Percentiles rank a stretch among this genome's conserved stretches.
Conservation (phyloP, 345 rosid species). For the Pistacia atlantica region DNA sequence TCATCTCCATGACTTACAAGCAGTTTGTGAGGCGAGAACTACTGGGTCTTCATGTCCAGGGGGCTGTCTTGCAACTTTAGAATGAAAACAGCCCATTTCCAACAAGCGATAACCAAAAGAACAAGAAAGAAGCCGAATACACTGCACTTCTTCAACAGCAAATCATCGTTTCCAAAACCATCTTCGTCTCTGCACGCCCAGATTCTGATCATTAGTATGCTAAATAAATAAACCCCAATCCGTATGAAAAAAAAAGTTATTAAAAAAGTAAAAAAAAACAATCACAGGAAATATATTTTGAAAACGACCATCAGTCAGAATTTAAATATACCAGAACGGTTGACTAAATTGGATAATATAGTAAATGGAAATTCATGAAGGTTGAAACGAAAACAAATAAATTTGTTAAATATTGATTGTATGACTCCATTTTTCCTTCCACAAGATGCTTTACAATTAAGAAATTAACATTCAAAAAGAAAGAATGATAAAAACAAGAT, state of each 20-base stretch:
- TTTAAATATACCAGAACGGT: not conserved
- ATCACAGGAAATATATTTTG: not conserved
- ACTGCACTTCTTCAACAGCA: constrained; percentile 25
- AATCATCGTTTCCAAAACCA: constrained; percentile 25
- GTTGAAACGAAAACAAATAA: not conserved
- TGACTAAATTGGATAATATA: not conserved
- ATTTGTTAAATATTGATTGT: not conserved
- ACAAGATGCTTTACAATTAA: not conserved
- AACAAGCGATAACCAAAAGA: constrained; percentile 18
- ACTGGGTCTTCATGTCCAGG: constrained; percentile 92
- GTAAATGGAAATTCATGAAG: not conserved
- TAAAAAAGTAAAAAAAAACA: not conserved
- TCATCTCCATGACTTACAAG: constrained; percentile 56
- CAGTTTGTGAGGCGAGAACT: constrained; percentile 85
- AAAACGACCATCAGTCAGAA: constrained; percentile 8
- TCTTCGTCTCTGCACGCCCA: constrained; percentile 16
- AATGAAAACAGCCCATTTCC: constrained; percentile 96
- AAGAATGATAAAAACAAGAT: not conserved
- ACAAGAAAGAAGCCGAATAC: constrained; percentile 4
- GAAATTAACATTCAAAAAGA: not conserved
- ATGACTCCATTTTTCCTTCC: not conserved
- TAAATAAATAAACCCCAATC: constrained; percentile 3
- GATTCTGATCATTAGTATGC: constrained; percentile 6
- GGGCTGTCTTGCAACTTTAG: constrained; percentile 63
- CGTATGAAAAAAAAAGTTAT: not conserved